Conservation (phyloP, 2,329 filamentous ascomycete genomes). For the Coleophoma cylindrospora region DNA sequence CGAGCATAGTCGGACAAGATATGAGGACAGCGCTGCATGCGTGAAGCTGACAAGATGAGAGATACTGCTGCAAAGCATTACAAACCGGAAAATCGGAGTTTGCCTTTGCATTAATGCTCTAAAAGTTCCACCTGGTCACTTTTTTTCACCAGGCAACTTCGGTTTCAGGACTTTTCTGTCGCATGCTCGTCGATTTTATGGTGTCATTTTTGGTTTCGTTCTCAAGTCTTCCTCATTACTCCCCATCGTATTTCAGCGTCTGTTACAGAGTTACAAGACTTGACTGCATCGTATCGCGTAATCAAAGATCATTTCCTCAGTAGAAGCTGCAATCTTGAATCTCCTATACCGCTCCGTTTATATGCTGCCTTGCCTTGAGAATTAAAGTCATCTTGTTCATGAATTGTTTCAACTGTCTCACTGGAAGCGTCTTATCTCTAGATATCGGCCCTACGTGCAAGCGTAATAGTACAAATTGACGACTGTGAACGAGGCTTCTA, state of each 20-base stretch:
- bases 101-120: conserved; percentile 6
- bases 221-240: conserved; percentile 6
- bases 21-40: conserved; percentile 1
- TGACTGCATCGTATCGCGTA: neutral
- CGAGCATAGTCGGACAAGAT: conserved; percentile 15
- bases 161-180: conserved; percentile 1
- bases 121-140: conserved; percentile 15
- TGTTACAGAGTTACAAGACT: neutral
- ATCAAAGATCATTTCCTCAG: neutral
- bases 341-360: neutral
- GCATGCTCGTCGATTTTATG: conserved; percentile 16
- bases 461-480: too few species aligned
- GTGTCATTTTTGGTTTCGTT: conserved; percentile 10
- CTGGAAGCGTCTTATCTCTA: too few species aligned
- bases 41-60: conserved; percentile 14
- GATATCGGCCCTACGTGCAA: too few species aligned
- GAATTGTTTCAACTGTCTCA: too few species aligned
- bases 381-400: too few species aligned
- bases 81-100: neutral
- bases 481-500: too few species aligned
- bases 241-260: conserved; percentile 12
- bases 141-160: conserved; percentile 5
- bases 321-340: neutral
- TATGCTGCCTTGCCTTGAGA: too few species aligned
- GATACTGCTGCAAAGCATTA: conserved; percentile 21